Conservation (phyloP, 768 basidiomycete genomes). For the Collybia mongolica region DNA sequence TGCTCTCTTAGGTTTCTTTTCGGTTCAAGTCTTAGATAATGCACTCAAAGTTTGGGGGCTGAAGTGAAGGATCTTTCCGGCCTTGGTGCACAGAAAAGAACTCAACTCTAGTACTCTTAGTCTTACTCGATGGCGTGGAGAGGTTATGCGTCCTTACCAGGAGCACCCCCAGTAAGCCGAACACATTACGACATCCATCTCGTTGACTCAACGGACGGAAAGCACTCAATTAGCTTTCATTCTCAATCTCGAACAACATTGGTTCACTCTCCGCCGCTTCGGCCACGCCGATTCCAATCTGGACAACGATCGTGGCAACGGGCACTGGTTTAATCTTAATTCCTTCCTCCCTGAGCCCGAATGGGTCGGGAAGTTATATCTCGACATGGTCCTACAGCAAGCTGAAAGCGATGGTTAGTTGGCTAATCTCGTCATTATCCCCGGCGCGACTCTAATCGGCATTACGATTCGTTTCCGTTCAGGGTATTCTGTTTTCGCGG, state of each 20-base stretch:
- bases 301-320: conserved; percentile 29
- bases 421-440: neutral
- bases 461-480: conserved; percentile 5
- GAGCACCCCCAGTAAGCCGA: conserved; percentile 67
- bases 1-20: conserved; percentile 72
- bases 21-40: conserved; percentile 83
- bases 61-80: conserved; percentile 44
- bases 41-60: conserved; percentile 85
- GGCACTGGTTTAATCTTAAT: conserved; percentile 65
- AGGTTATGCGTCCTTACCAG: conserved; percentile 77
- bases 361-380: conserved; percentile 82
- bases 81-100: conserved; percentile 4
- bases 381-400: conserved; percentile 84
- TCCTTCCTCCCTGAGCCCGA: conserved; percentile 70
- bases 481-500: conserved; percentile 84
- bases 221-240: conserved; percentile 87
- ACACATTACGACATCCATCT: conserved; percentile 10
- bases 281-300: conserved; percentile 47
- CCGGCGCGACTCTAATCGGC: neutral
- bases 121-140: conserved; percentile 82
- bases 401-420: conserved; percentile 77
- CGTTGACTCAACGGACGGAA: neutral
- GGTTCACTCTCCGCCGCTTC: conserved; percentile 87
- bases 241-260: conserved; percentile 83
- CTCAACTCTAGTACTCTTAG: conserved; percentile 33